A percentile compares a stretch with the other conserved stretches of the same genome.
phyloP scores from a whole-genome alignment of 306 rosid species.

The Vigna mungo region DNA sequence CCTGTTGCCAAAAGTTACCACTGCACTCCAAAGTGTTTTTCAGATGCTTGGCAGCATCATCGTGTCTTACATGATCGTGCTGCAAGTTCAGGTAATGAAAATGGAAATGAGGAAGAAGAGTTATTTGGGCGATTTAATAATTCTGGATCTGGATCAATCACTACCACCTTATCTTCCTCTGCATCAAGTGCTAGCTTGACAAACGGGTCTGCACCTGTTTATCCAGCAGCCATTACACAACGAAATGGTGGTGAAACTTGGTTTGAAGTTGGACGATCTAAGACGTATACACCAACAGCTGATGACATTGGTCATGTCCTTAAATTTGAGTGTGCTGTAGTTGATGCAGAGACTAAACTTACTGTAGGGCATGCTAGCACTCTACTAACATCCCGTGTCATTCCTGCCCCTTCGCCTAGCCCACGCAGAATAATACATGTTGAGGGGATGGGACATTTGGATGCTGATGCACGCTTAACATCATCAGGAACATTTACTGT shows the following conservation, averaged over 20 bases:
- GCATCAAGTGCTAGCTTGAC: constrained; percentile 73
- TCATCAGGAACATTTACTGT: constrained; percentile 93
- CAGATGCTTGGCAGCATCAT: constrained; percentile 99
- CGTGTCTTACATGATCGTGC: constrained; percentile 99
- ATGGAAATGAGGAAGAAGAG: constrained; percentile 96
- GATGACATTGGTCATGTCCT: constrained; percentile 96
- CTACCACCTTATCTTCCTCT: constrained; percentile 67
- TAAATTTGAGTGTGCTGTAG: constrained; percentile 94
- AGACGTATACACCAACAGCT: constrained; percentile 91
- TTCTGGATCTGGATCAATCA: constrained; percentile 70
- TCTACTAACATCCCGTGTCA: constrained; percentile 88
- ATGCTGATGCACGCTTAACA: constrained; percentile 75
- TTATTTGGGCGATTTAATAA: constrained; percentile 81
- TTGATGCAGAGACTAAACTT: constrained; percentile 80
- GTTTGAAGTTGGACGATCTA: constrained; percentile 91
- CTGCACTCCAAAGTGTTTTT: constrained; percentile 95
- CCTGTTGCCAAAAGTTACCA: constrained; percentile 93
- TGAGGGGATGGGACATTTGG: constrained; percentile 81
- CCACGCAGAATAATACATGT: constrained; percentile 78
- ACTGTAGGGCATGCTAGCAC: constrained; percentile 74
- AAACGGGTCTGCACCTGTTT: constrained; percentile 83
- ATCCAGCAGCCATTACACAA: constrained; percentile 85
- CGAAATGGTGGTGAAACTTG: constrained; percentile 94
- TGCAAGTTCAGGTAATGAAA: constrained; percentile 91
- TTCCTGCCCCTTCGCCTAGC: constrained; percentile 96